Conservation (phyloP, 164 flowering plant genomes). For the Platanus orientalis region DNA sequence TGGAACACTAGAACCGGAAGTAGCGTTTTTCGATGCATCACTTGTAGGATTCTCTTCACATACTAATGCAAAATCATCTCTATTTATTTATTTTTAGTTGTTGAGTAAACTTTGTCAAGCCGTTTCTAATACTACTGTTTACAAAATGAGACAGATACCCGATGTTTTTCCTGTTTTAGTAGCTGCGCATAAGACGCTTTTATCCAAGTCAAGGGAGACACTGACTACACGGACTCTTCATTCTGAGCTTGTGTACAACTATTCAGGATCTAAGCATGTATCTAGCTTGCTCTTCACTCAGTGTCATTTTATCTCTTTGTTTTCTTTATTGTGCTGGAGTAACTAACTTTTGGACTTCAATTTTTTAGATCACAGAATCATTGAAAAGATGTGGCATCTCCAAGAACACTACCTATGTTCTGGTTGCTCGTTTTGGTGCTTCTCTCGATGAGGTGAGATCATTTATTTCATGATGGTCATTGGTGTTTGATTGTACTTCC, state of each 20-base stretch:
- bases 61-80: not conserved
- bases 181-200: conserved; percentile 86
- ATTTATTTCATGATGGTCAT: not conserved
- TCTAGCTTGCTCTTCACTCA: conserved; percentile 3
- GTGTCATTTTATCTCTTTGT: not conserved
- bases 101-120: not conserved
- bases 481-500: not conserved
- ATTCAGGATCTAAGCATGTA: conserved; percentile 96
- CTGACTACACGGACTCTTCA: conserved; percentile 81
- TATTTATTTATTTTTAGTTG: not conserved
- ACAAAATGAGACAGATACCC: conserved; percentile 60
- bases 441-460: conserved; percentile 65
- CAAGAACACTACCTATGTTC: conserved; percentile 54
- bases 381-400: conserved; percentile 92
- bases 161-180: conserved; percentile 87
- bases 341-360: conserved; percentile 3
- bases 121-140: conserved; percentile 5
- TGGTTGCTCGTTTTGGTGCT: conserved; percentile 79
- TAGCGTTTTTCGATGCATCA: conserved; percentile 80
- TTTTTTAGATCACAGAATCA: conserved; percentile 76
- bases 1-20: conserved; percentile 78
- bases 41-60: conserved; percentile 39
- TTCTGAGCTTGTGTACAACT: conserved; percentile 92
- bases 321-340: not conserved
- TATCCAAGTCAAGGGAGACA: conserved; percentile 70